Percentiles rank a stretch among this genome's conserved stretches.
These are phyloP conservation scores for Prunus yedoensis DNA, from an alignment of 331 rosid species.

Conservation along the genomic window DNA sequence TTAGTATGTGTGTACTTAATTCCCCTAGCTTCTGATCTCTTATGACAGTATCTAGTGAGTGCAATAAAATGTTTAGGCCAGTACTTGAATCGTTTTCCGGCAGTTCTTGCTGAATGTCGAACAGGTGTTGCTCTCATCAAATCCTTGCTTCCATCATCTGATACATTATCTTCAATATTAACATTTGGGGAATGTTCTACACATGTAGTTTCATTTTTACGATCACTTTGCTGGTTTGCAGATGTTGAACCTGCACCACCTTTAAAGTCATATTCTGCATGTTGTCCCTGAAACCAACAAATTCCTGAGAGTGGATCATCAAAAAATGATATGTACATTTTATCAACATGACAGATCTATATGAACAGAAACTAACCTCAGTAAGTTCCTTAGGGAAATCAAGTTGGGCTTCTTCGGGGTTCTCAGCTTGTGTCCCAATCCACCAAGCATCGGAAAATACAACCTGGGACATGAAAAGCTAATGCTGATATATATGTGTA, in stretches of 20 bases:
- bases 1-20: background rate
- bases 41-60: slow-evolving; percentile 16
- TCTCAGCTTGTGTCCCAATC: slow-evolving; percentile 82
- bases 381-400: slow-evolving; percentile 72
- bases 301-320: slow-evolving; percentile 6
- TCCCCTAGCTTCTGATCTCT: background rate
- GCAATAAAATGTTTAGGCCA: slow-evolving; percentile 30
- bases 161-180: slow-evolving; percentile 45
- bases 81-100: slow-evolving; percentile 66
- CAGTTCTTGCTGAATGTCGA: slow-evolving; percentile 72
- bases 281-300: slow-evolving; percentile 49
- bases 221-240: slow-evolving; percentile 40
- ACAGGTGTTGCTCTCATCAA: slow-evolving; percentile 42
- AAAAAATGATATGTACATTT: slow-evolving; percentile 1
- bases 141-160: slow-evolving; percentile 50
- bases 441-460: slow-evolving; percentile 96
- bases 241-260: slow-evolving; percentile 82
- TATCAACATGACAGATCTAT: slow-evolving; percentile 3
- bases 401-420: slow-evolving; percentile 75
- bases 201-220: slow-evolving; percentile 36
- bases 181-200: slow-evolving; percentile 43
- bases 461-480: slow-evolving; percentile 47
- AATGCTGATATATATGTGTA: slow-evolving; percentile 6
- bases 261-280: slow-evolving; percentile 61
- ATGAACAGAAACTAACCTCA: slow-evolving; percentile 43